Evolutionary conservation across 78 protist species (phyloP).

Genomic region (Polysphondylium violaceum): DNA sequence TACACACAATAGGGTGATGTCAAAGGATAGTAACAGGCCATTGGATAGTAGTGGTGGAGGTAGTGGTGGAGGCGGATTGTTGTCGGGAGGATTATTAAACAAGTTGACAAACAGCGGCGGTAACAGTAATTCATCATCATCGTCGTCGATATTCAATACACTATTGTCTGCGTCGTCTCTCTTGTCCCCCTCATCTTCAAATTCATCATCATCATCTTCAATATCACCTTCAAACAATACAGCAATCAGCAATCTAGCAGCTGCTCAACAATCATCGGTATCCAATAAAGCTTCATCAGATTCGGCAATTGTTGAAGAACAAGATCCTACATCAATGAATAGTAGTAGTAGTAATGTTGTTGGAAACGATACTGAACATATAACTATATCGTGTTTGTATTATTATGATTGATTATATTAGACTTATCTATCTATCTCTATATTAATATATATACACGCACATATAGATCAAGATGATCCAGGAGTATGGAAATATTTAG

Average conservation of each 20-base stretch:
- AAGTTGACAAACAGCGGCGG: neutral
- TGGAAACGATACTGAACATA: constrained; percentile 26
- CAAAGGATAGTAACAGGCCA: no score
- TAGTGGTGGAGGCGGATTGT: no score
- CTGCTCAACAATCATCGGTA: no score
- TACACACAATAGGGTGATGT: no score
- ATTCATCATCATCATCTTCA: constrained; percentile 14
- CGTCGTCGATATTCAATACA: neutral
- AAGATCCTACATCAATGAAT: no score
- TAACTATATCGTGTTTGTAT: constrained; percentile 45
- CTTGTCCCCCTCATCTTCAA: neutral
- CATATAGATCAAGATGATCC: constrained; percentile 51
- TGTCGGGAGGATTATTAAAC: neutral
- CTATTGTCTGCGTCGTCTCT: neutral
- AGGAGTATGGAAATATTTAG: constrained; percentile 67
- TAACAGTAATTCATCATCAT: constrained; percentile 16
- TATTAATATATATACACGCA: neutral
- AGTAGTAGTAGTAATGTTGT: neutral
- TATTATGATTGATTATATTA: neutral
- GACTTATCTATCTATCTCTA: neutral
- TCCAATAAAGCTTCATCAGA: no score
- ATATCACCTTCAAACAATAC: neutral
- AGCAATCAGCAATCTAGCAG: no score
- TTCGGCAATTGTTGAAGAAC: no score
- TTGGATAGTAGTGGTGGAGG: no score